A percentile compares a stretch with the other conserved stretches of the same genome.
Evolutionary conservation across 495 filamentous ascomycete species (phyloP).

Genomic region (Neurospora sp.): DNA sequence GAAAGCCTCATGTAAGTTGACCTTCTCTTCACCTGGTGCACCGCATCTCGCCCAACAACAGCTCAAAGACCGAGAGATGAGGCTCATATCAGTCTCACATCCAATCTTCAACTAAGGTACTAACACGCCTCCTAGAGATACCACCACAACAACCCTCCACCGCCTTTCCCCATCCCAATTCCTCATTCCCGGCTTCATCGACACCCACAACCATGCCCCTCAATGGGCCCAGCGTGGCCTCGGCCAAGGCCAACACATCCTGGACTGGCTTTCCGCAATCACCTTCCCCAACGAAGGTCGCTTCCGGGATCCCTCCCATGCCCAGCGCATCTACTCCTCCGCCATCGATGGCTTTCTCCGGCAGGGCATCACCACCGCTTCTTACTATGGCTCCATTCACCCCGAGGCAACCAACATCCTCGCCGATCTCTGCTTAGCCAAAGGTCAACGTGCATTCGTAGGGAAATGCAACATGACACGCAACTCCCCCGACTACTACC

Average conservation of each 20-base stretch:
- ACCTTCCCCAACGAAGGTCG: conserved; percentile 56
- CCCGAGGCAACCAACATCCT: conserved; percentile 48
- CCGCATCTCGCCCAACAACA: neutral
- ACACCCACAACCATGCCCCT: conserved; percentile 58
- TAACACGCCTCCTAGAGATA: neutral
- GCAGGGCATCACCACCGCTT: conserved; percentile 56
- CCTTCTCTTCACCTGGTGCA: neutral
- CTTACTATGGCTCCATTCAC: conserved; percentile 55
- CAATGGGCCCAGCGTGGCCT: conserved; percentile 53
- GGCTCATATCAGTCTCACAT: neutral
- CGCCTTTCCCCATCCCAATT: conserved; percentile 40
- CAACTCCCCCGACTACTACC: conserved; percentile 49
- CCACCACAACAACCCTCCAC: conserved; percentile 13
- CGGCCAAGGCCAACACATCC: conserved; percentile 46
- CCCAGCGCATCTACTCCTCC: conserved; percentile 38
- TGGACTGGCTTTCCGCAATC: conserved; percentile 49
- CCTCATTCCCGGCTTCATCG: conserved; percentile 51
- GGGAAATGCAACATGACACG: conserved; percentile 61
- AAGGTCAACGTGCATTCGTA: conserved; percentile 53
- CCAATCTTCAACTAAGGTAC: neutral
- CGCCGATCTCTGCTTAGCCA: conserved; percentile 44
- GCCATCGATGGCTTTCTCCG: conserved; percentile 48
- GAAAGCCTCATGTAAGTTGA: neutral
- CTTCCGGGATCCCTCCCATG: conserved; percentile 44
- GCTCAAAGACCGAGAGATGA: neutral